phyloP scores from a whole-genome alignment of 441 rosid species.

The Flueggea neowawraea region DNA sequence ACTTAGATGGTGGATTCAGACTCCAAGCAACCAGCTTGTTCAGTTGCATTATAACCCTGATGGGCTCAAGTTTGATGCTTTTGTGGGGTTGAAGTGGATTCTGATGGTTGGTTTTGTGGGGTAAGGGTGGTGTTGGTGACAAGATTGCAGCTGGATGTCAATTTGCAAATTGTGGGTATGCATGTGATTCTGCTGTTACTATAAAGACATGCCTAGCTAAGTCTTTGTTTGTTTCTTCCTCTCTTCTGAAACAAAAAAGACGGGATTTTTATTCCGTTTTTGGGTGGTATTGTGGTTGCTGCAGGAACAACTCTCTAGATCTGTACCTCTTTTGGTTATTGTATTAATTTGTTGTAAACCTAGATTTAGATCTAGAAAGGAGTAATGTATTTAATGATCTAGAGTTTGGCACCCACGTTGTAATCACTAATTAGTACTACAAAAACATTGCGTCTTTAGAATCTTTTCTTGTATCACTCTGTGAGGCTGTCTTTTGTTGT shows the following conservation, averaged over 20 bases:
- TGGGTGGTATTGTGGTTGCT: constrained; percentile 7
- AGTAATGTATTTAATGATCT: constrained; percentile 11
- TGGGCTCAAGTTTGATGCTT: constrained; percentile 34
- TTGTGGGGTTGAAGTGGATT: constrained; percentile 34
- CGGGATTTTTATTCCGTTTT: constrained; percentile 19
- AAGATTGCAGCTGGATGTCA: constrained; percentile 30
- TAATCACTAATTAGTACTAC: too few species aligned
- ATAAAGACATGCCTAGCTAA: constrained; percentile 24
- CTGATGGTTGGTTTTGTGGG: constrained; percentile 8
- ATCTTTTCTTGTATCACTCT: too few species aligned
- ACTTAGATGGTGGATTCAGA: constrained; percentile 43
- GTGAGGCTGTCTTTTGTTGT: too few species aligned
- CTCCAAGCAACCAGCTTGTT: constrained; percentile 20
- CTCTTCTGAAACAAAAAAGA: constrained; percentile 7
- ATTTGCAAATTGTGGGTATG: constrained; percentile 25
- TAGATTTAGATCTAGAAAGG: too few species aligned
- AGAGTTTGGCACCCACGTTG: constrained; percentile 1
- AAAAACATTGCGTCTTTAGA: too few species aligned
- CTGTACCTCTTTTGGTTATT: too few species aligned
- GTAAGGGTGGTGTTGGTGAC: not conserved
- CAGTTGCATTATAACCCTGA: constrained; percentile 20
- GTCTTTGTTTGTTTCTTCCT: constrained; percentile 22
- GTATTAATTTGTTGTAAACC: not conserved
- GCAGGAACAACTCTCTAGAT: too few species aligned
- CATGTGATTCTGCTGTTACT: constrained; percentile 33